Evolutionary conservation across 139 green algal genomes (phyloP), one percentile per base, ranked within the genome.

Genomic region (Chlorella sp.): DNA sequence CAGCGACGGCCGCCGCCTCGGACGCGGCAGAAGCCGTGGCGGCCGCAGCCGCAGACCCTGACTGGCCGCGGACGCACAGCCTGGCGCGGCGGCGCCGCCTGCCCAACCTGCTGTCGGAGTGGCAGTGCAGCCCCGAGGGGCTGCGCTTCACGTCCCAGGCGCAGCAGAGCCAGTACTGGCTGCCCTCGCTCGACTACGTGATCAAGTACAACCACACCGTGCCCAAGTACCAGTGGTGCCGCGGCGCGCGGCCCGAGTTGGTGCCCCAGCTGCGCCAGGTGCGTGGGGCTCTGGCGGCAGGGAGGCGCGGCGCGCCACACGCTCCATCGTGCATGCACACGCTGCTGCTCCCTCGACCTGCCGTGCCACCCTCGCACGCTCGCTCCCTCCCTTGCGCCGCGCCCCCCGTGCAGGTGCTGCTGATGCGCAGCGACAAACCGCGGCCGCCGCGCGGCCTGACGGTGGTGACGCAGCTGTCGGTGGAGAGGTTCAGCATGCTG

Each of bases 401-500:
- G 29, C 12, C 33, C 9, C 2, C 15, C 17, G 12, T n/a, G 40
- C 64, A 68, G 59, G 71, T 79, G 51, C 58, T 80, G 14, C 75
- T 77, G 56, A 40, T 75, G n/a, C 31, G 65, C 21, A 69, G 45
- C 46, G 21, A 6, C 58, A 83, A 83, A 50, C 42, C 70, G 51
- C 74, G 69, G 29, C 77, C 77, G 5, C 5, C 27, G 40, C 36
- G 38, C 27, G 77, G 45, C 23, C 36, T 83, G 27, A 84, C 79
- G 2, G 46, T 84, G 8, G 79, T 81, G 1, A 84, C 79, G 14
- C 73, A 84, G 63, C 79, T 84, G 25, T 62, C 40, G n/a, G 35
- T 84, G 38, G 79, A 84, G 73, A 51, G 79, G n/a, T 68, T 76
- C 35, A 27, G 58, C 11, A 81, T 84, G 73, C 56, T 84, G 66